Conservation (phyloP, 805 yeast genomes). For the Kuraishia hungarica region DNA sequence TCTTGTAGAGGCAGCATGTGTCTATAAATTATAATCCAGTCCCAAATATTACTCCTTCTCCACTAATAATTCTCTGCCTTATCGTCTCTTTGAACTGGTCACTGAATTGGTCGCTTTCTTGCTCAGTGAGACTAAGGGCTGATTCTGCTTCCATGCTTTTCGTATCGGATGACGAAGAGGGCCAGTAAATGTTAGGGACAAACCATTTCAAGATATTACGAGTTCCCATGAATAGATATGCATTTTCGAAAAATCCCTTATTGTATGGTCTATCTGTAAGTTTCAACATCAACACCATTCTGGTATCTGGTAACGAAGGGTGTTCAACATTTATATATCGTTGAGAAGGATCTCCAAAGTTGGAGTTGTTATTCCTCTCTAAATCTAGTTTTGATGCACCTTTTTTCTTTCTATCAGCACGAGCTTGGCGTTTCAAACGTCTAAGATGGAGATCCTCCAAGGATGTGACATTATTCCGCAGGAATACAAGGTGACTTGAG, state of each 20-base stretch:
- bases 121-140: constrained; percentile 13
- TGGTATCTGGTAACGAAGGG: constrained; percentile 16
- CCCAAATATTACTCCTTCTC: constrained; percentile 20
- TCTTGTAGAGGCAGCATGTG: neutral
- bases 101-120: constrained; percentile 18
- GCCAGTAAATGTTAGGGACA: constrained; percentile 15
- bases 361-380: neutral
- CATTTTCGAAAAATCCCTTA: constrained; percentile 27
- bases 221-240: constrained; percentile 22
- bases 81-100: constrained; percentile 13
- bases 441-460: constrained; percentile 41
- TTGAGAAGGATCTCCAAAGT: constrained; percentile 10
- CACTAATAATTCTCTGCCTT: constrained; percentile 15
- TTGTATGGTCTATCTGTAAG: constrained; percentile 26
- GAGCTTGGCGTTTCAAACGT: constrained; percentile 17
- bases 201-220: constrained; percentile 3
- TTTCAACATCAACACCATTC: constrained; percentile 28
- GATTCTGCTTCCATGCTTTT: constrained; percentile 5
- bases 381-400: constrained; percentile 2
- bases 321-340: constrained; percentile 37
- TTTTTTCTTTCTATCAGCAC: constrained; percentile 18
- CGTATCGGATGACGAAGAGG: constrained; percentile 1
- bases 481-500: constrained; percentile 33
- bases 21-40: neutral
- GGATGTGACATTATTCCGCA: constrained; percentile 43